These are phyloP conservation scores for Hirsutella rhossiliensis DNA, from an alignment of 2,329 filamentous ascomycete genomes.

Conservation along the genomic window DNA sequence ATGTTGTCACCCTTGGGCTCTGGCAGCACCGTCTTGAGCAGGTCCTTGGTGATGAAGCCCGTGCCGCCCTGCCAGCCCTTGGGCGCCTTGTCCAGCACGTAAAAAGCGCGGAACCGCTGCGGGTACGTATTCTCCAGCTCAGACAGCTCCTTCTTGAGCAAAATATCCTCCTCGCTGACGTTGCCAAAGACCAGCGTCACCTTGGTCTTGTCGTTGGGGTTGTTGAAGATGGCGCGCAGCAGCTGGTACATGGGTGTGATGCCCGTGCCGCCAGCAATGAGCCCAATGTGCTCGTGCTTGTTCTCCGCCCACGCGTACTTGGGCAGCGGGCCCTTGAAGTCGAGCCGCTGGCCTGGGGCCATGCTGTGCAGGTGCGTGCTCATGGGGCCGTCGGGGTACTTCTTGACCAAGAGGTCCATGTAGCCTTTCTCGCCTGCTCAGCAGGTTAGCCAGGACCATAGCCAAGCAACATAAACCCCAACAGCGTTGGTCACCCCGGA, in stretches of 20 bases:
- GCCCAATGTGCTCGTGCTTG: conserved; percentile 82
- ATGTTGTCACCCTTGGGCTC: conserved; percentile 86
- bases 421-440: conserved; percentile 59
- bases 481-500: too few species aligned
- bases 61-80: conserved; percentile 65
- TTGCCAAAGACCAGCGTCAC: conserved; percentile 94
- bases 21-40: conserved; percentile 88
- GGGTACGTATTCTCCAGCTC: conserved; percentile 91
- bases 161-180: conserved; percentile 77
- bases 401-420: conserved; percentile 84
- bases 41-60: conserved; percentile 79
- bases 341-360: conserved; percentile 67
- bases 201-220: conserved; percentile 94
- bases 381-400: conserved; percentile 86
- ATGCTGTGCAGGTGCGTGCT: conserved; percentile 78
- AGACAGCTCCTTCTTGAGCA: conserved; percentile 75
- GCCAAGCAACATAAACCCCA: too few species aligned
- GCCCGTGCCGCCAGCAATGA: conserved; percentile 89
- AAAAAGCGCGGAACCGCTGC: conserved; percentile 89
- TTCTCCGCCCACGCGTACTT: conserved; percentile 87
- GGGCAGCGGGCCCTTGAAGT: conserved; percentile 89
- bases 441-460: not conserved
- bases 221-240: conserved; percentile 81
- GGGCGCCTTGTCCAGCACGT: conserved; percentile 77
- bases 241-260: conserved; percentile 99